These are phyloP conservation scores for Diphasiastrum complanatum DNA, from an alignment of 83 land plant genomes.

Conservation along the genomic window DNA sequence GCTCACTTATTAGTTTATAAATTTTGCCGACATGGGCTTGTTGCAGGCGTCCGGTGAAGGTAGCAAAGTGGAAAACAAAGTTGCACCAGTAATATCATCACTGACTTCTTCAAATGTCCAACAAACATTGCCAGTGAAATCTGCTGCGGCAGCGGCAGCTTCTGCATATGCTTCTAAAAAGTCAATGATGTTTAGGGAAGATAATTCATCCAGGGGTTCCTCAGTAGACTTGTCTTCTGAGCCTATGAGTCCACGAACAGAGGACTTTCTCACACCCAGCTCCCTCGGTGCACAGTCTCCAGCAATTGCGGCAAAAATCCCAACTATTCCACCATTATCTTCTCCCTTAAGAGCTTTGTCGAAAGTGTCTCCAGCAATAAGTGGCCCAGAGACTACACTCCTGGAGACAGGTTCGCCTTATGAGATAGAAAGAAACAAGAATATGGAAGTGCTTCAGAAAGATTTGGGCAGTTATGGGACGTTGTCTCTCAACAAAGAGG, in stretches of 20 bases:
- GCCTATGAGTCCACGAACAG: neutral
- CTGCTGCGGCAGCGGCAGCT: conserved; percentile 27
- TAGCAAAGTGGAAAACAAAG: too few relatives aligned
- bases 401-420: neutral
- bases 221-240: conserved; percentile 9
- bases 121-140: conserved; percentile 9
- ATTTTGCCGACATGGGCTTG: too few relatives aligned
- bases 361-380: neutral
- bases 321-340: neutral
- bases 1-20: too few relatives aligned
- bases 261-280: neutral
- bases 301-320: neutral
- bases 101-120: neutral
- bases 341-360: neutral
- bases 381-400: neutral
- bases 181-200: conserved; percentile 1
- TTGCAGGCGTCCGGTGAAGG: too few relatives aligned
- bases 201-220: neutral
- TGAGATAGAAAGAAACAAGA: neutral
- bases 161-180: conserved; percentile 17
- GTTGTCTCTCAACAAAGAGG: too few relatives aligned
- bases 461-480: too few relatives aligned
- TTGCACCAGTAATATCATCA: too few relatives aligned
- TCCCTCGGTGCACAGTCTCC: neutral
- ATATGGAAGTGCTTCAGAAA: too few relatives aligned